Conservation (phyloP, 129 eudicot species). For the Pulicaria dysenterica region DNA sequence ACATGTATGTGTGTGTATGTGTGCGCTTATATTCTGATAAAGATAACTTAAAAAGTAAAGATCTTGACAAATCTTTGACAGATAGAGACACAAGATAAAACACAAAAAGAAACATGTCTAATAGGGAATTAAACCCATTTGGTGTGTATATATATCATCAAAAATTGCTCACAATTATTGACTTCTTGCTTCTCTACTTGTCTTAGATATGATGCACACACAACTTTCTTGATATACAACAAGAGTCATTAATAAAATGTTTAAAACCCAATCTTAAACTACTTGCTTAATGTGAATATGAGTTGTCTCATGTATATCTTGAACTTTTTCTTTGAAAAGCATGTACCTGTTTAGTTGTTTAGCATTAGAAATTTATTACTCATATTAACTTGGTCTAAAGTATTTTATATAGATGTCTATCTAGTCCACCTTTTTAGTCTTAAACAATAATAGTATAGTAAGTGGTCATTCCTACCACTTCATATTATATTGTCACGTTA, state of each 20-base stretch:
- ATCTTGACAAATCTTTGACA: neutral
- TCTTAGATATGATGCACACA: constrained; percentile 18
- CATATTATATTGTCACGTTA: too few species aligned
- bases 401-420: too few species aligned
- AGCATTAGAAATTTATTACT: neutral
- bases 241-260: neutral
- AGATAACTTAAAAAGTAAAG: neutral
- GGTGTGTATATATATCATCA: neutral
- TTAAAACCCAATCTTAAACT: constrained; percentile 16
- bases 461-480: too few species aligned
- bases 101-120: constrained; percentile 12
- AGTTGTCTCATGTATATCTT: constrained; percentile 9
- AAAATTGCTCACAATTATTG: constrained; percentile 28
- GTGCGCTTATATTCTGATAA: neutral
- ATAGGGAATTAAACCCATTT: neutral
- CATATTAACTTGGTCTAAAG: too few species aligned
- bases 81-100: constrained; percentile 10
- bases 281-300: constrained; percentile 26
- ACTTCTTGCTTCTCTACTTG: neutral
- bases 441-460: too few species aligned
- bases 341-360: neutral
- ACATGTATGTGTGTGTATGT: too few species aligned
- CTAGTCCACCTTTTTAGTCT: too few species aligned
- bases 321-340: neutral
- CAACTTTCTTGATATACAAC: constrained; percentile 22